Conservation (phyloP, 202 grass and related monocot species). For the Schoenoplectus triqueter region DNA sequence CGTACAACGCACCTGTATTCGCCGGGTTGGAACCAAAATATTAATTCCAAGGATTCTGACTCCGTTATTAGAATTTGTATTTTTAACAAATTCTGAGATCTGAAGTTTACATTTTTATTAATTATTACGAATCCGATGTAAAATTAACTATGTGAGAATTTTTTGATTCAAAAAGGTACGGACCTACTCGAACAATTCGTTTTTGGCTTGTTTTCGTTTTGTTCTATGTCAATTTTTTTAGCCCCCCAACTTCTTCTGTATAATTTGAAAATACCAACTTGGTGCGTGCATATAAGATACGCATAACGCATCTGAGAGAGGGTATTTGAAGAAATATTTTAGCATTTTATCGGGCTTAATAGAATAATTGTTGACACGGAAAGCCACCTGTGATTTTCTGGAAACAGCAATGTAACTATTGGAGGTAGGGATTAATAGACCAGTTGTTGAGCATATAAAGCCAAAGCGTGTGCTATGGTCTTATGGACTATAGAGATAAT, state of each 20-base stretch:
- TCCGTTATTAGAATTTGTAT: too few species aligned
- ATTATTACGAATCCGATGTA: too few species aligned
- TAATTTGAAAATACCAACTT: neutral
- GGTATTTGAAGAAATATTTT: neutral
- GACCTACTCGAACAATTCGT: too few species aligned
- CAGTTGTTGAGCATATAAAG: slow-evolving; percentile 27
- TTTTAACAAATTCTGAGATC: too few species aligned
- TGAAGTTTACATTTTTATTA: too few species aligned
- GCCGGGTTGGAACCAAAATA: too few species aligned
- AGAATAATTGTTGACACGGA: neutral
- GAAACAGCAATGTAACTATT: neutral
- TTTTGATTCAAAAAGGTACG: too few species aligned
- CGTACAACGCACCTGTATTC: neutral
- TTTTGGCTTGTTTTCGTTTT: neutral
- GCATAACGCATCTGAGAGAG: too few species aligned
- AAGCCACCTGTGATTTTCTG: slow-evolving; percentile 20
- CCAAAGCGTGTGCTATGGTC: neutral
- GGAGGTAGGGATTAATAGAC: neutral
- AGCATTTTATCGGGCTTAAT: neutral
- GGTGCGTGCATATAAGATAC: too few species aligned
- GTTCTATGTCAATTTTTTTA: neutral
- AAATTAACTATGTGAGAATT: too few species aligned
- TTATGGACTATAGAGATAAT: neutral
- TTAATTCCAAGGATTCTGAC: too few species aligned
- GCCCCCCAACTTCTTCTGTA: neutral